Base-by-base conservation (phyloP, 176 grass and related monocot genomes). In the Triticum timopheevii region DNA sequence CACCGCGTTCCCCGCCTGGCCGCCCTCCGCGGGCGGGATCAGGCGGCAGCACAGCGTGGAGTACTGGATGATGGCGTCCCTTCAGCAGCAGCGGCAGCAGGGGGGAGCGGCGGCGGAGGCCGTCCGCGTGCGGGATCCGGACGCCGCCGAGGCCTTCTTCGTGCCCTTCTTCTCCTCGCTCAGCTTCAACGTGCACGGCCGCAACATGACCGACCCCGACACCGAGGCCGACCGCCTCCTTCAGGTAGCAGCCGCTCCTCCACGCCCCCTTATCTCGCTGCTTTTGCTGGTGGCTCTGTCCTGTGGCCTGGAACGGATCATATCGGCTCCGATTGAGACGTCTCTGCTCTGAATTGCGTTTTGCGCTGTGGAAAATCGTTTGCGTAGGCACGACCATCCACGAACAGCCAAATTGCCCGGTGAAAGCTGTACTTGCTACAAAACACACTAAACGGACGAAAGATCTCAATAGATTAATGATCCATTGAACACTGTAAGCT, bases 151-250 rank as follows among this genome's bases (percentile, higher is more conserved):
- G 44, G 96, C 85, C 10, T 98, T 96, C 93, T 98, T 98, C 84
- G 96, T 98, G 71, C 96, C 96, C 2, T 98, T 98, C 90, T 98
- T 98, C 93, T 98, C 93, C 42, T 98, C 96, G 28, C 92, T 98
- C 66, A 98, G 93, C 85, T 98, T 98, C 89, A 98, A 98, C 56
- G 90, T 95, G 3, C 93, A 98, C 81, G 97, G 97, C 65, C 90
- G 86, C 78, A 98, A 94, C 84, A 98, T 98, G 97, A 98, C 90
- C 16, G 97, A 98, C 79, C 94, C 97, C 3, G 96, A 98, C 27
- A 98, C 96, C 33, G 87, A 90, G 85, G 90, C 83, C 61, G 97
- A 98, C 75, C 90, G 92, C 80, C 92, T 88, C 77, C 88, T 98
- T 56, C 97, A 98, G 93, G 97, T 96, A 74, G 61, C 12, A 22